Base-by-base conservation (phyloP, 2,329 filamentous ascomycete species). In the Alternaria arborescens region DNA sequence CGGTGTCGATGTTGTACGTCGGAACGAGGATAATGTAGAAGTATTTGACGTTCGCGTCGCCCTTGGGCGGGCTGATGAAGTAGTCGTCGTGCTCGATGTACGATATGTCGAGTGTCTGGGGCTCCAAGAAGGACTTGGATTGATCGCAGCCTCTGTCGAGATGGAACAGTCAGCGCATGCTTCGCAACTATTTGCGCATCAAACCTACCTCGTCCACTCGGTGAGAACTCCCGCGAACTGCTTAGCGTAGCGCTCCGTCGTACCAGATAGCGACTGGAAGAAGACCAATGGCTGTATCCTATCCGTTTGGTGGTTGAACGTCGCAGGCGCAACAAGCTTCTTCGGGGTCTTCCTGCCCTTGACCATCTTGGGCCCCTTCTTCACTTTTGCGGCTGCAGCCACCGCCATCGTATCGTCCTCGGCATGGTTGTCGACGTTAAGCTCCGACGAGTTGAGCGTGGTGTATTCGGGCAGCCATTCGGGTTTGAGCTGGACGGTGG, bases 1-100 rank as follows among this genome's bases (percentile, higher is more conserved):
- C 91, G 8, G 92, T 94, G 73, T 97, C 94, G 72, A 97, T 97
- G 74, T 98, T 96, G 82, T 97, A 98, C 65, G 91, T 94, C 0
- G 94, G 95, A 4, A 97, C 79, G 38, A 98, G 81, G 55, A 98
- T 84, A 40, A 96, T 83, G 79, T 98, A 99, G 70, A 97, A 89
- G 69, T 89, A 87, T 62, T 89, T 87, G 3, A 85, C 81, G 22
- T 83, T 78, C 2, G 82, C 76, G 26, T 81, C 76, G 5, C 81
- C 74, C 74, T 91, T 91, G 0, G 94, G 93, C 1, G 89, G 87
- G 3, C 85, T 86, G 59, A 97, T 88, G 74, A 98, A 98, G 79
- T 91, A 97, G 73, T 97, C 93, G 71, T 99, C 94, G 70, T 94
- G 92, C 71, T 98, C 94, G 54, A 96, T 86, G 62, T 97, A 89